Conservation (phyloP, 176 grass and related monocot genomes). For the Rhynchospora pubera region DNA sequence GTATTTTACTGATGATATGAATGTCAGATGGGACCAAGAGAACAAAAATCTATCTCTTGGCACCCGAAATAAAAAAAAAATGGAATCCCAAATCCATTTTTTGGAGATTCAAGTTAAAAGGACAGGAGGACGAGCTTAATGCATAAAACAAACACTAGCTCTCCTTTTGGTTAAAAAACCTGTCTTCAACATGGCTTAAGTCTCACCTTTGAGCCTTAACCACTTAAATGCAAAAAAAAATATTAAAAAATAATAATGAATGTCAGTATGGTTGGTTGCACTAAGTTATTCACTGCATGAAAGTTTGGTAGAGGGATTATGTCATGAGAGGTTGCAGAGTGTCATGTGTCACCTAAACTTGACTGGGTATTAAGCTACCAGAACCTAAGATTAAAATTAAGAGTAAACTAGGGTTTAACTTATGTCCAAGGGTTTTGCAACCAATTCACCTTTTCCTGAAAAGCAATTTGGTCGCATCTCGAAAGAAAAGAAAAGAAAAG, state of each 20-base stretch:
- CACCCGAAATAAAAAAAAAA: constrained; percentile 39
- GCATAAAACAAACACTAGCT: constrained; percentile 90
- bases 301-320: constrained; percentile 31
- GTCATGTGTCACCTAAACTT: constrained; percentile 24
- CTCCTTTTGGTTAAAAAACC: constrained; percentile 55
- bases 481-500: constrained; percentile 15
- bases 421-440: constrained; percentile 22
- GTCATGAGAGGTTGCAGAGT: constrained; percentile 14
- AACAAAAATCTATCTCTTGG: constrained; percentile 75
- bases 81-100: constrained; percentile 78
- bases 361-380: constrained; percentile 3
- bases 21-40: constrained; percentile 65
- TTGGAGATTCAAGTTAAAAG: constrained; percentile 52
- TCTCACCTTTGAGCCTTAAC: constrained; percentile 84
- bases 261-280: constrained; percentile 49
- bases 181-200: constrained; percentile 49
- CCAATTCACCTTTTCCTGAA: constrained; percentile 26
- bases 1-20: constrained; percentile 42
- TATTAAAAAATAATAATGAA: constrained; percentile 38
- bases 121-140: constrained; percentile 58
- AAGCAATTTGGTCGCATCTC: constrained; percentile 10
- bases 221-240: constrained; percentile 64
- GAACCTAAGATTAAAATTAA: constrained; percentile 22
- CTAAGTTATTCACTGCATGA: constrained; percentile 33
- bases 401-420: constrained; percentile 16